phyloP scores from a whole-genome alignment of 306 rosid genomes.

The Quercus mongolica region DNA sequence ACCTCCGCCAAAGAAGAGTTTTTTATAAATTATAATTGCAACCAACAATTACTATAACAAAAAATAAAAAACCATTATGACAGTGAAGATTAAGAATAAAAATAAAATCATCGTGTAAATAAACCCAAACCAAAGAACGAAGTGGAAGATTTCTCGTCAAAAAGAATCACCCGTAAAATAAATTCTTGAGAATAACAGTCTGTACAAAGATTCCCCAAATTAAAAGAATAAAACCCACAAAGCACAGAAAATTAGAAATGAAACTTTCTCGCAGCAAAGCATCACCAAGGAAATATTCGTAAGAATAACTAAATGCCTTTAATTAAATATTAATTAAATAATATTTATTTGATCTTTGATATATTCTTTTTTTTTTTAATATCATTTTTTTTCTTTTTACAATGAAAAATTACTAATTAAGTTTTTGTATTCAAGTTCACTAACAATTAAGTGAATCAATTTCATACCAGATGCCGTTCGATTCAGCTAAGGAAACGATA shows the following conservation, averaged over 20 bases:
- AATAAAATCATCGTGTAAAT: neutral
- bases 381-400: too few relatives aligned
- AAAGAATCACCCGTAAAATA: neutral
- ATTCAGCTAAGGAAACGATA: too few relatives aligned
- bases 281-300: too few relatives aligned
- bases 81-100: neutral
- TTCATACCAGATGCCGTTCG: too few relatives aligned
- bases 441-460: too few relatives aligned
- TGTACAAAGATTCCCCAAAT: neutral
- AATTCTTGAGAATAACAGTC: neutral
- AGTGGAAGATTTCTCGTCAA: neutral
- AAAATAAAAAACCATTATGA: neutral
- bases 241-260: neutral
- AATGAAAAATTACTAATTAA: too few relatives aligned
- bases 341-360: too few relatives aligned
- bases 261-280: too few relatives aligned
- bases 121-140: constrained; percentile 2
- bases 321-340: too few relatives aligned
- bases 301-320: too few relatives aligned
- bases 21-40: neutral
- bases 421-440: too few relatives aligned
- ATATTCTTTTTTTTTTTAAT: too few relatives aligned
- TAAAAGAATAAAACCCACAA: neutral
- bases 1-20: neutral
- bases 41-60: neutral